Base-by-base conservation (phyloP, 148 eudicot species). In the Chenopodium quinoa region DNA sequence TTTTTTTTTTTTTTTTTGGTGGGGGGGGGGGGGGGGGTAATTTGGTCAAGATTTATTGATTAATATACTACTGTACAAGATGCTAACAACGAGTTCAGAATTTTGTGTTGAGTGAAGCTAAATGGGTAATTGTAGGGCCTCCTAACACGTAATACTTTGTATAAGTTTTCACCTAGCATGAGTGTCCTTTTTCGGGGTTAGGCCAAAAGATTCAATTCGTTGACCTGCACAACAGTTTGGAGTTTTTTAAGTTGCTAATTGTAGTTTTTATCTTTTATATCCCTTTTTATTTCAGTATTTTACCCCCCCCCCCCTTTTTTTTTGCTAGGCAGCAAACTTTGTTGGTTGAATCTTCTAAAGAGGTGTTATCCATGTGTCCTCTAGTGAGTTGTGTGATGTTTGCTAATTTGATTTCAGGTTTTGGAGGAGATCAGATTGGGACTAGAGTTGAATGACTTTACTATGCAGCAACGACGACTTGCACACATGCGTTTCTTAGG, bases 401-500 rank as follows among this genome's bases (percentile, higher is more conserved):
- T 63, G 25, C 12, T 80, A 14, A 27, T 82, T 77, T 79, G 52
- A 72, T 84, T 84, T 78, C 90, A 96, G 99, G 98, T 96, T 25
- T 88, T 96, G 91, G 99, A 96, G 84, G 97, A 93, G 85, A 92
- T 96, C 68, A 89, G 99, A 83, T 46, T 87, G 54, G 99, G 98
- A 27, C 77, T 96, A 32, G 99, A 96, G 89, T 79, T 91, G 90
- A 96, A 96, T 88, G 99, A 96, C 82, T 96, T 86, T 87, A 92
- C 91, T 54, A 92, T 92, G 98, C 98, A 96, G 86, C 99, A 96
- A 76, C 89, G 86, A 46, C 97, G 95, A 65, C 90, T 96, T 88
- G 97, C 98, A 29, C 93, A 88, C 87, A 92, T 96, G 98, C 97
- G 99, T 78, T 92, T 96, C 86, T 85, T 96, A 72, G 99, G 99